phyloP scores from a whole-genome alignment of 176 grass and related monocot genomes.

The Aegilops umbellulata region DNA sequence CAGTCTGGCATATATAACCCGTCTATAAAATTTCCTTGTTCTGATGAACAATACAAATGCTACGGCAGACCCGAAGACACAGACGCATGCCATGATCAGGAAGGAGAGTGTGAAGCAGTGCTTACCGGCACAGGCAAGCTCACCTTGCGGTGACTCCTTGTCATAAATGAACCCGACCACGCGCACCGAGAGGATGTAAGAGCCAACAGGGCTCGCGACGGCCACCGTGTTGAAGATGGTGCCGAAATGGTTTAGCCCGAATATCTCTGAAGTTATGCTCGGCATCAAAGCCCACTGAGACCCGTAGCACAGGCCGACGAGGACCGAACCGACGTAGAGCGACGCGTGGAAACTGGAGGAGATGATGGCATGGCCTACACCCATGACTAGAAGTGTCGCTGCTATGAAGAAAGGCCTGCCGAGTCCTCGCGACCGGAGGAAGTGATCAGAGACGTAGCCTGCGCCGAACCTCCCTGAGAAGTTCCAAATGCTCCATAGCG shows the following conservation, averaged over 20 bases:
- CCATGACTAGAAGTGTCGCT: constrained; percentile 47
- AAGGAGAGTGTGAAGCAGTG: constrained; percentile 72
- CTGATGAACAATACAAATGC: constrained; percentile 49
- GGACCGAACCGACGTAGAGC: constrained; percentile 54
- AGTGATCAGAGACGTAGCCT: constrained; percentile 55
- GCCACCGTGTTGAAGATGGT: constrained; percentile 73
- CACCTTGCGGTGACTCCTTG: constrained; percentile 37
- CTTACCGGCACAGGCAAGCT: constrained; percentile 36
- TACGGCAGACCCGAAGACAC: constrained; percentile 28
- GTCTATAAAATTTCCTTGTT: constrained; percentile 66
- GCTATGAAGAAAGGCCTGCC: constrained; percentile 58
- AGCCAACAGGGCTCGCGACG: constrained; percentile 65
- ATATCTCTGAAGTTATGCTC: constrained; percentile 72
- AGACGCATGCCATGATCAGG: constrained; percentile 55
- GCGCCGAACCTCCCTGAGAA: constrained; percentile 65
- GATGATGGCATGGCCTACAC: constrained; percentile 52
- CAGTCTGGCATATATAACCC: constrained; percentile 37
- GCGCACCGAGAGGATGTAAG: constrained; percentile 68
- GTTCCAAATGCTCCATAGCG: constrained; percentile 79
- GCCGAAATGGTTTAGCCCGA: constrained; percentile 64
- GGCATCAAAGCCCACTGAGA: constrained; percentile 81
- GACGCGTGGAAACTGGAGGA: constrained; percentile 51
- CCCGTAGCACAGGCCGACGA: constrained; percentile 70
- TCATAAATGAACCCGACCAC: constrained; percentile 70
- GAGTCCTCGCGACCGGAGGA: constrained; percentile 37